Conservation (phyloP, 176 grass and related monocot species). For the Otatea glauca region DNA sequence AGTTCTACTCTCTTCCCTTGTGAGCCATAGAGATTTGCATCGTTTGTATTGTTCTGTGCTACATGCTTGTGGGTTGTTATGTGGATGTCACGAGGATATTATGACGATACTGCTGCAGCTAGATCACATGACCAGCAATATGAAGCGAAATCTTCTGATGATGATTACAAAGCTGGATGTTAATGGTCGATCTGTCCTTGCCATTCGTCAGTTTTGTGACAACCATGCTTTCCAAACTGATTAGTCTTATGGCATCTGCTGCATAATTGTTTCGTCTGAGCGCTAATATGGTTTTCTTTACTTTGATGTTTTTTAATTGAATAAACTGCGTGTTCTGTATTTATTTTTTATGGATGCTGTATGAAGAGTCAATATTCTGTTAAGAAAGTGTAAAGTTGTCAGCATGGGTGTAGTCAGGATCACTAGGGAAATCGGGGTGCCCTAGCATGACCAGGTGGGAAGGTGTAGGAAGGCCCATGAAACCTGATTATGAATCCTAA, state of each 20-base stretch:
- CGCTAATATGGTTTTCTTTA: not conserved
- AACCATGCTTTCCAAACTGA: too few species aligned
- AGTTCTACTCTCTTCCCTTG: not conserved
- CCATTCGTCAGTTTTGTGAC: too few species aligned
- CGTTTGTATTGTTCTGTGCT: not conserved
- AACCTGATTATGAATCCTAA: not conserved
- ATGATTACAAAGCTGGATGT: not conserved
- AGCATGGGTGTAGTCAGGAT: not conserved
- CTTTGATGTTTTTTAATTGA: not conserved
- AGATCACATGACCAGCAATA: not conserved
- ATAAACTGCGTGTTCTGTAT: not conserved
- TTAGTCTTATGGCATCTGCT: not conserved
- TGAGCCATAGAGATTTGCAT: not conserved
- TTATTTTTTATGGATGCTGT: not conserved
- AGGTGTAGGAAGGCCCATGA: not conserved
- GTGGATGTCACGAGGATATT: not conserved
- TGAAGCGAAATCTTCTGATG: not conserved
- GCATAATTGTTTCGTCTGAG: not conserved
- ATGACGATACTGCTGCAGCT: too few species aligned
- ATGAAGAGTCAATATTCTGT: not conserved
- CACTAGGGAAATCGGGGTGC: not conserved
- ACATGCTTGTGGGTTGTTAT: not conserved
- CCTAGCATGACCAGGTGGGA: not conserved
- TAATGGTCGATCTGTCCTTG: not conserved
- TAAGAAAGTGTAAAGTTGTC: not conserved